Base-by-base conservation (phyloP, 2,329 filamentous ascomycete species). In the Penicillium freii region DNA sequence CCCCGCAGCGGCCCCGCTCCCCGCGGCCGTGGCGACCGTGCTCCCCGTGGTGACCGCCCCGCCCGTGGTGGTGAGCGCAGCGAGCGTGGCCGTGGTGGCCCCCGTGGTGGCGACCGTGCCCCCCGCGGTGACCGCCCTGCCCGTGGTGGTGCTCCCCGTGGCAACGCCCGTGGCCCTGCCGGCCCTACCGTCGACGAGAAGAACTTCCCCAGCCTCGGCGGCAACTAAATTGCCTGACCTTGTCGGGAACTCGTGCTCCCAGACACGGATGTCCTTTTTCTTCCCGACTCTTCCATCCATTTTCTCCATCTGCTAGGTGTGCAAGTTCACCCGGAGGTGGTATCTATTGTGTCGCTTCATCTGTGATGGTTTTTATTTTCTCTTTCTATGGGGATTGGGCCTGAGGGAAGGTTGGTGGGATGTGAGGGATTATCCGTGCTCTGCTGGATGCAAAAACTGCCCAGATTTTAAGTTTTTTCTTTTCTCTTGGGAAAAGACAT, bases 1-100 rank as follows among this genome's bases (percentile, higher is more conserved):
- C 82, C 84, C 66, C 81, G 82, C 69, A 75, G 78, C 57, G 77
- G 82, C 66, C 70, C 77, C 54, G 78, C 60, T 73, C 69, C 66
- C 66, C 80, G 82, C 70, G 78, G 76, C 65, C 76, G 79, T 65
- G 77, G 80, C 64, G 79, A 80, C 60, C 76, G 75, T 69, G 75
- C 69, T 53, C 69, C 71, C 55, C 67, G 66, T 54, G 63, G 74
- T 62, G 72, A 72, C 60, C 68, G 71, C 64, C 75, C 79, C 56
- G 78, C 76, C 51, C 77, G 75, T 71, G 79, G 77, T 59, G 71
- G 69, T 62, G 62, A 58, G 45, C 57, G 56, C 49, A 50, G 54
- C 52, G 61, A 43, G 31, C 54, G 46, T 45, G 63, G 63, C 56
- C 62, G 66, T 58, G 65, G 61, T 61, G 59, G 51, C 48, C 59